Evolutionary conservation across 108 stramenopile species (phyloP).

Genomic region (Cyclotella atomus): DNA sequence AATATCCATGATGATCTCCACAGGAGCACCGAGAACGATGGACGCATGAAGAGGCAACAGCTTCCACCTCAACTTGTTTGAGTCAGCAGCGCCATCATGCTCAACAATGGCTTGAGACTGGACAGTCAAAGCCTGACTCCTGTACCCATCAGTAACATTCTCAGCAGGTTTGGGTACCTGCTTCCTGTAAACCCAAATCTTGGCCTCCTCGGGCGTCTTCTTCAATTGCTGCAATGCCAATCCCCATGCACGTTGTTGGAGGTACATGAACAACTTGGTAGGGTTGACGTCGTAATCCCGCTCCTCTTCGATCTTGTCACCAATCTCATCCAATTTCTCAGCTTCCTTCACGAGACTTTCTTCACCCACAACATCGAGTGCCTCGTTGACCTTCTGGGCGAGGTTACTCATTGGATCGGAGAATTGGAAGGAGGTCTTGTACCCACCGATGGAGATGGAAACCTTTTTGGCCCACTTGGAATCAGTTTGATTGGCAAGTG

Average conservation of each 20-base stretch:
- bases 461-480: constrained; percentile 45
- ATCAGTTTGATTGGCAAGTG: constrained; percentile 4
- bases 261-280: constrained; percentile 42
- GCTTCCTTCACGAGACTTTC: constrained; percentile 37
- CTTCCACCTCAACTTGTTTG: constrained; percentile 50
- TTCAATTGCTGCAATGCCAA: constrained; percentile 30
- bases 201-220: constrained; percentile 36
- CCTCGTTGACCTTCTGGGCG: constrained; percentile 33
- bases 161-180: constrained; percentile 15
- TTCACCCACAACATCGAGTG: constrained; percentile 19
- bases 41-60: constrained; percentile 52
- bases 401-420: constrained; percentile 40
- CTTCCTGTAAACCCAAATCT: constrained; percentile 43
- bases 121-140: constrained; percentile 16
- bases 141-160: constrained; percentile 31
- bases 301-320: constrained; percentile 30
- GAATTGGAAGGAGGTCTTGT: constrained; percentile 44
- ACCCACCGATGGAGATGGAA: constrained; percentile 42
- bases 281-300: constrained; percentile 51
- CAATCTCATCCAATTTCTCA: constrained; percentile 20
- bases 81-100: constrained; percentile 16
- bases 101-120: constrained; percentile 17
- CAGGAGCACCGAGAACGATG: constrained; percentile 48
- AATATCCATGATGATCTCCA: constrained; percentile 38
- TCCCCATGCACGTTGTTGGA: constrained; percentile 46